Conservation (phyloP, 495 filamentous ascomycete genomes). For the Penicillium cinerascens region DNA sequence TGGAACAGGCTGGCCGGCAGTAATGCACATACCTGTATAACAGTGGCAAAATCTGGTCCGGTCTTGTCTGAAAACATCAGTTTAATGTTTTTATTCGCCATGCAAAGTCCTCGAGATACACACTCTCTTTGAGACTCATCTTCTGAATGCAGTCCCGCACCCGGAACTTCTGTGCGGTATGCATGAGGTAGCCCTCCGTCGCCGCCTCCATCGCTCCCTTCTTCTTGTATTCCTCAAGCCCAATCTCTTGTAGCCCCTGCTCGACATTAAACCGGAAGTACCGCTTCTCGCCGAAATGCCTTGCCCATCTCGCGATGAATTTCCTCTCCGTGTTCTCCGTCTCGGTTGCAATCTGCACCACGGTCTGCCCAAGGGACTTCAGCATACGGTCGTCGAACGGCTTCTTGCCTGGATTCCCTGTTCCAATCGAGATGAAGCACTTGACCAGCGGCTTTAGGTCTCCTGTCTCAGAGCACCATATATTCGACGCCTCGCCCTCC, state of each 20-base stretch:
- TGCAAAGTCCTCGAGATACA: conserved; percentile 20
- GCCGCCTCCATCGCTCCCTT: conserved; percentile 25
- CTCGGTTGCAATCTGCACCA: conserved; percentile 17
- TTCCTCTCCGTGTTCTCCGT: conserved; percentile 30
- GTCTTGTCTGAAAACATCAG: conserved; percentile 1
- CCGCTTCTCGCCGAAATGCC: conserved; percentile 8
- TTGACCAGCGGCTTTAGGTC: conserved; percentile 33
- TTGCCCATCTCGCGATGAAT: conserved; percentile 25
- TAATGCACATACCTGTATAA: background rate
- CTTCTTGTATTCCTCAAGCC: conserved; percentile 37
- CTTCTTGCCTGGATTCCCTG: conserved; percentile 30
- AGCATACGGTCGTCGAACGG: conserved; percentile 27
- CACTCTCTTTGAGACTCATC: conserved; percentile 28
- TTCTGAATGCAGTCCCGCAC: conserved; percentile 29
- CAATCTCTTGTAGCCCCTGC: conserved; percentile 38
- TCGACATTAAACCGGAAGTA: conserved; percentile 50
- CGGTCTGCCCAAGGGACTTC: background rate
- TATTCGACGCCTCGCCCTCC: conserved; percentile 31
- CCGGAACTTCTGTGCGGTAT: conserved; percentile 14
- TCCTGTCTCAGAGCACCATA: conserved; percentile 34
- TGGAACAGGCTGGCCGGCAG: background rate
- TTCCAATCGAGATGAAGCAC: conserved; percentile 43
- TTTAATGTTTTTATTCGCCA: conserved; percentile 2
- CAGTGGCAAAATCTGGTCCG: background rate
- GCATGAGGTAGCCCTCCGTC: conserved; percentile 29